Conservation (phyloP, 495 filamentous ascomycete genomes). For the Aspergillus conjunctus region DNA sequence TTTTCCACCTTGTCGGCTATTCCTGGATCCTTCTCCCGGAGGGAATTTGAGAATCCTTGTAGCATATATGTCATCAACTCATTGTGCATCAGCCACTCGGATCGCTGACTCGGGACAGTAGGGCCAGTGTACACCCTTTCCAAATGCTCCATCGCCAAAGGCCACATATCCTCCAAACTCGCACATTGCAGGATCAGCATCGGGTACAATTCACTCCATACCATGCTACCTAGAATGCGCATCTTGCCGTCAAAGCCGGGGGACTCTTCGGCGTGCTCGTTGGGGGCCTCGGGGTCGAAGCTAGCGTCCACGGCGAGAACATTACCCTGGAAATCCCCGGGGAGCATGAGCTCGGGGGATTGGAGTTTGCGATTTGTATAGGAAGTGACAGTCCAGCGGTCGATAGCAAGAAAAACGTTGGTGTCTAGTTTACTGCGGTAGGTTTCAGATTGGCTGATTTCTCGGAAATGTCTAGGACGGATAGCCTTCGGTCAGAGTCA, state of each 20-base stretch:
- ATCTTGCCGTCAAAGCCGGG: constrained; percentile 33
- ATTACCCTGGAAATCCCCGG: constrained; percentile 27
- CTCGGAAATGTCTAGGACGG: not conserved
- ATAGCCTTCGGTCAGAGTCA: not conserved
- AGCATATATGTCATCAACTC: not conserved
- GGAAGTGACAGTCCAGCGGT: constrained; percentile 26
- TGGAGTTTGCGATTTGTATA: constrained; percentile 24
- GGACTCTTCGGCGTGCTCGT: constrained; percentile 18
- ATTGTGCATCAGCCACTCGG: constrained; percentile 28
- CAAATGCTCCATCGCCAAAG: constrained; percentile 33
- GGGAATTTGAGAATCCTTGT: not conserved
- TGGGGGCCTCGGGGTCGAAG: constrained; percentile 23
- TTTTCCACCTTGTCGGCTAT: not conserved
- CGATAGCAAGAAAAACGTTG: constrained; percentile 27
- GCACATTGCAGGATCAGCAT: constrained; percentile 16
- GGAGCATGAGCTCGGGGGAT: not conserved
- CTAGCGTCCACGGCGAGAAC: constrained; percentile 33
- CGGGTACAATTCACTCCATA: constrained; percentile 39
- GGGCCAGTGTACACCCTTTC: constrained; percentile 37
- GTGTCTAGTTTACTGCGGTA: constrained; percentile 8
- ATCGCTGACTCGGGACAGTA: constrained; percentile 23
- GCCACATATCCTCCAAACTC: constrained; percentile 32
- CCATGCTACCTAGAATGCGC: constrained; percentile 34
- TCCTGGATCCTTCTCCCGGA: not conserved
- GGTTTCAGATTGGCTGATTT: not conserved